These are phyloP conservation scores for Alternaria gansuensis DNA, from an alignment of 2,329 filamentous ascomycete genomes.

Conservation along the genomic window DNA sequence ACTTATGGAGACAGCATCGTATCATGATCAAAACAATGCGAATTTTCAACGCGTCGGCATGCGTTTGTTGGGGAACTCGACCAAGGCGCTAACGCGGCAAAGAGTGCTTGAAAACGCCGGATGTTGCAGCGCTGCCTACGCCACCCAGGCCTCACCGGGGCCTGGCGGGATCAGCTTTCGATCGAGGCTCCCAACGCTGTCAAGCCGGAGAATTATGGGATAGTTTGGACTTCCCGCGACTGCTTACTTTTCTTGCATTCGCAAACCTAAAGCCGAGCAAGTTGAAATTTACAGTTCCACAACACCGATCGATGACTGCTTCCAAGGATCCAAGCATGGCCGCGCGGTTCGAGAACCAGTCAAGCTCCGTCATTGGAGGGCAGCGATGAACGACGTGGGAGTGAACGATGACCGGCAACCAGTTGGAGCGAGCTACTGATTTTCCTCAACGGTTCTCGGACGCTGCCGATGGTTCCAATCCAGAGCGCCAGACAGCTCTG, in stretches of 20 bases:
- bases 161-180: slow-evolving; percentile 12
- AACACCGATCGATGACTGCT: not conserved
- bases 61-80: slow-evolving; percentile 30
- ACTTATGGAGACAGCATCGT: not conserved
- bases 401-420: slow-evolving; percentile 4
- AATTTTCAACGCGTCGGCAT: slow-evolving; percentile 22
- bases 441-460: slow-evolving; percentile 1
- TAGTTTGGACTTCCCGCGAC: not conserved
- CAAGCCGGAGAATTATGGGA: slow-evolving; percentile 15
- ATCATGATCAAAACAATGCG: slow-evolving; percentile 6
- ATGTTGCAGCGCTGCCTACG: slow-evolving; percentile 26
- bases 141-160: slow-evolving; percentile 16
- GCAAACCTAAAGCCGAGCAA: slow-evolving; percentile 4
- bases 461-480: slow-evolving; percentile 2
- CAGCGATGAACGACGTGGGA: slow-evolving; percentile 3
- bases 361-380: slow-evolving; percentile 22
- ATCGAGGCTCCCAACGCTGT: slow-evolving; percentile 11
- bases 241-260: not conserved
- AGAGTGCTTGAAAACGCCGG: slow-evolving; percentile 24
- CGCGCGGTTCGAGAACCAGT: slow-evolving; percentile 8
- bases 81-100: slow-evolving; percentile 21
- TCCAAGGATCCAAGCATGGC: not conserved
- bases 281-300: slow-evolving; percentile 12
- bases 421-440: slow-evolving; percentile 4
- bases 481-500: not conserved